Percentiles rank a stretch among this genome's conserved stretches.
Evolutionary conservation across 2,329 filamentous ascomycete genomes (phyloP).

Genomic region (Verticillium isaacii): DNA sequence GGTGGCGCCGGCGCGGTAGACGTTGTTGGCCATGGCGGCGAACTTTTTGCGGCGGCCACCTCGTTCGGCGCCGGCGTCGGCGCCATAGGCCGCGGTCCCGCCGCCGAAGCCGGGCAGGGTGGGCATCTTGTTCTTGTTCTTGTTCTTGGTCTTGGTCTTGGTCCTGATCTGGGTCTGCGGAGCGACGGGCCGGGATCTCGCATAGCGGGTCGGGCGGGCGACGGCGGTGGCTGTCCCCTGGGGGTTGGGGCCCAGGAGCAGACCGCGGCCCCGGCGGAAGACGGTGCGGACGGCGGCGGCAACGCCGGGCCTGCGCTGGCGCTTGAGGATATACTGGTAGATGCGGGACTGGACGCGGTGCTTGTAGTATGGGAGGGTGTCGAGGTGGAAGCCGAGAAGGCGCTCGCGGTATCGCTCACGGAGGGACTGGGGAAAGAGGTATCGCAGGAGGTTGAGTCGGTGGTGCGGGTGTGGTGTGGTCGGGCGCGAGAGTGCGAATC

Average conservation of each 20-base stretch:
- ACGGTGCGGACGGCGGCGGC: conserved; percentile 33
- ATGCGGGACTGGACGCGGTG: conserved; percentile 70
- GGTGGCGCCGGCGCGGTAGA: conserved; percentile 52
- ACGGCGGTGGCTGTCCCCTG: not conserved
- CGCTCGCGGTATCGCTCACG: conserved; percentile 60
- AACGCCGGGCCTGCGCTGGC: conserved; percentile 48
- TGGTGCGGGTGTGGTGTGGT: conserved; percentile 25
- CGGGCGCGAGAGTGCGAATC: not conserved
- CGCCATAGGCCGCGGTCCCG: conserved; percentile 17
- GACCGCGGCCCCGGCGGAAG: conserved; percentile 34
- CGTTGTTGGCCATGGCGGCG: conserved; percentile 55
- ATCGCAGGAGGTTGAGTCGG: conserved; percentile 52
- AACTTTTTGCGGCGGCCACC: conserved; percentile 76
- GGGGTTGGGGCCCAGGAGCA: conserved; percentile 36
- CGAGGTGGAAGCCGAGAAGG: conserved; percentile 67
- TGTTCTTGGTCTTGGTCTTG: not conserved
- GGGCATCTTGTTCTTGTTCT: conserved; percentile 12
- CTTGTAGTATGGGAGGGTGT: conserved; percentile 67
- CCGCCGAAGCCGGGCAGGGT: conserved; percentile 10
- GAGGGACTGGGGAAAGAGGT: conserved; percentile 61
- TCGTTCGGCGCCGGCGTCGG: conserved; percentile 42
- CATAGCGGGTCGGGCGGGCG: not conserved
- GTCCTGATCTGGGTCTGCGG: not conserved
- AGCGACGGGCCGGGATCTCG: conserved; percentile 9
- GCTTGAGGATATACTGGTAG: conserved; percentile 66